Evolutionary conservation across 305 asterid species (phyloP).

Genomic region (Rubia peregrina): DNA sequence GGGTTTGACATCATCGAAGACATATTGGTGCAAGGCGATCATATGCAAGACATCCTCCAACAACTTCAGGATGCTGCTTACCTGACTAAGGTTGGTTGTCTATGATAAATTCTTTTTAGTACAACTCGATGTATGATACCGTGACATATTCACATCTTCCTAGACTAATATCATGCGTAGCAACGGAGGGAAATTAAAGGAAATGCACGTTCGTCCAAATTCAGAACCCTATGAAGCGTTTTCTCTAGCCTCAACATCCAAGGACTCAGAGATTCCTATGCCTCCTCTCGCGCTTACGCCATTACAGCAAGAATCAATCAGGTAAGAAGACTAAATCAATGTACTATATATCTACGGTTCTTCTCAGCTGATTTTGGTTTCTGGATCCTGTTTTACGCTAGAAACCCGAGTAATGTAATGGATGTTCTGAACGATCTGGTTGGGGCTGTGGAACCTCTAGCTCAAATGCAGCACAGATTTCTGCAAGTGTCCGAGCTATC

Average conservation of each 20-base stretch:
- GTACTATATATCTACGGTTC: neutral
- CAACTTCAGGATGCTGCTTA: constrained; percentile 87
- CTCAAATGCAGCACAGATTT: constrained; percentile 55
- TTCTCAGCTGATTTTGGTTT: neutral
- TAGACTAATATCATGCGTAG: constrained; percentile 77
- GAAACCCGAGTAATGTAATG: constrained; percentile 67
- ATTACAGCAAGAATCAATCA: constrained; percentile 48
- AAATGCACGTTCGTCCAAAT: constrained; percentile 30
- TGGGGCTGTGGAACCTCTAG: constrained; percentile 77
- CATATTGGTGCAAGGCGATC: constrained; percentile 78
- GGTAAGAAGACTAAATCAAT: constrained; percentile 40
- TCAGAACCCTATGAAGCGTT: constrained; percentile 31
- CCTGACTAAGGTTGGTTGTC: constrained; percentile 72
- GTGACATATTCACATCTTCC: constrained; percentile 19
- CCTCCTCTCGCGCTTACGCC: constrained; percentile 92
- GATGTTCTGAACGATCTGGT: constrained; percentile 71
- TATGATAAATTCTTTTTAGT: neutral
- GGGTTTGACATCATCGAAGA: constrained; percentile 76
- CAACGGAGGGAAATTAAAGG: constrained; percentile 54
- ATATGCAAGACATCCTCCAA: constrained; percentile 67
- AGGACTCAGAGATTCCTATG: constrained; percentile 86
- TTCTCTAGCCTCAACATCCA: constrained; percentile 38
- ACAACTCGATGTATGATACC: neutral
- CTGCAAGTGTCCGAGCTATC: constrained; percentile 63
- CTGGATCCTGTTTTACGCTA: constrained; percentile 7